Evolutionary conservation across 768 basidiomycete species (phyloP), one percentile per base, ranked within the genome.

Genomic region (Sporobolomyces phaffii): DNA sequence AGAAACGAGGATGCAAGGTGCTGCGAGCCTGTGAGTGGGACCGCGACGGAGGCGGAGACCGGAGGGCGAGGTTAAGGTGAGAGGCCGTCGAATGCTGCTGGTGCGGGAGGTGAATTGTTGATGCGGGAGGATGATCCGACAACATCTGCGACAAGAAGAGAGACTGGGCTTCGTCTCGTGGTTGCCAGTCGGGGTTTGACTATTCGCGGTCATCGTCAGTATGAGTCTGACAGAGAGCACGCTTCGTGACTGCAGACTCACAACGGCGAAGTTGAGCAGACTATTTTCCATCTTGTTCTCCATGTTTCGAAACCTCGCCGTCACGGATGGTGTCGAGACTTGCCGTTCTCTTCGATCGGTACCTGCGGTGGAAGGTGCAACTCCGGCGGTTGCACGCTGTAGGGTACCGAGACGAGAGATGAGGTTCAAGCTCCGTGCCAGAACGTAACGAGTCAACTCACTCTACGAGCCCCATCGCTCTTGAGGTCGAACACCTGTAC

Each of bases 281-380:
- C 88, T 90, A 80, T 98, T 96, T 81, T 99, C 96, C 93, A 99
- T 97, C 83, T 99, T 99, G 40, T 90, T 90, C 72, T 94, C 88
- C 68, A 89, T 89, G 7, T 89, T 90, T 90, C 43, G 28, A 18
- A 58, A 58, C 18, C 18, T 31, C 3, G 28, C 2, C 18, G 41
- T 33, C 5, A 43, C 29, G 3, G 40, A 15, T n/a, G 22, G 11
- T 22, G 41, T 5, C 26, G 38, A 56, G 10, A 24, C 33, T 33
- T 45, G 56, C 15, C 56, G n/a, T n/a, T n/a, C n/a, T n/a, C n/a
- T n/a, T n/a, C n/a, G n/a, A n/a, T n/a, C n/a, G n/a, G n/a, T n/a
- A n/a, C n/a, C n/a, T n/a, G 28, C 20, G 40, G 24, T 26, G 26
- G 54, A 28, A 22, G 26, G 17, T 29, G 5, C 5, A 22, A 7